phyloP scores from a whole-genome alignment of 2,329 filamentous ascomycete genomes.

The Xylaria digitata region DNA sequence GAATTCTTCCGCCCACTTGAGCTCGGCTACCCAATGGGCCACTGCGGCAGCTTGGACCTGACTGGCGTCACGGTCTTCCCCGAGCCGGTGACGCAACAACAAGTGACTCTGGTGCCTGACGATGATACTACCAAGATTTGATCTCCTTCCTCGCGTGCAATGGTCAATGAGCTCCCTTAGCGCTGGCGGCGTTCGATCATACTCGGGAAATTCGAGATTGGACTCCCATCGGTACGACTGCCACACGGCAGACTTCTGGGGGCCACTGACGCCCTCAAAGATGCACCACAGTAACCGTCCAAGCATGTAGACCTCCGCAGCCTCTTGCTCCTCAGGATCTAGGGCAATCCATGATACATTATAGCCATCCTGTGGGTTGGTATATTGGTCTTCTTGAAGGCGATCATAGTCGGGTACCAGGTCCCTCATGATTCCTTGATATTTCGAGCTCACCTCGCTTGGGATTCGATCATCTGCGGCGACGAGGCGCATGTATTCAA shows the following conservation, averaged over 20 bases:
- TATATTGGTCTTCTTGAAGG: conserved; percentile 58
- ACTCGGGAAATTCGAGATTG: conserved; percentile 66
- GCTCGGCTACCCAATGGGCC: conserved; percentile 62
- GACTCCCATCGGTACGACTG: conserved; percentile 69
- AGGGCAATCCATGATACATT: conserved; percentile 68
- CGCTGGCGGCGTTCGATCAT: conserved; percentile 58
- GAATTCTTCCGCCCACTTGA: conserved; percentile 61
- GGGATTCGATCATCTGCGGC: conserved; percentile 62
- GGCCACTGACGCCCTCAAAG: conserved; percentile 69
- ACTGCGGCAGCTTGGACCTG: conserved; percentile 52
- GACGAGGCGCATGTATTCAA: conserved; percentile 68
- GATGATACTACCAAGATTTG: conserved; percentile 58
- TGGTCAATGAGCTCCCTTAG: conserved; percentile 62
- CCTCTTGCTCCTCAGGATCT: conserved; percentile 63
- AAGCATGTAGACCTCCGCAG: conserved; percentile 71
- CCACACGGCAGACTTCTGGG: conserved; percentile 68
- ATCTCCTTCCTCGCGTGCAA: conserved; percentile 62
- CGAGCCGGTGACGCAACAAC: conserved; percentile 54
- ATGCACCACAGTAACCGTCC: conserved; percentile 71
- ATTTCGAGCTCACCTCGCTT: conserved; percentile 54
- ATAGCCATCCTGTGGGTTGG: conserved; percentile 62
- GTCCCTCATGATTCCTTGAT: conserved; percentile 54
- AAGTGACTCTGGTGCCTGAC: conserved; percentile 60
- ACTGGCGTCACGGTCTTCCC: conserved; percentile 51
- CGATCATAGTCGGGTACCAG: conserved; percentile 62